A percentile compares a stretch with the other conserved stretches of the same genome.
phyloP scores from a whole-genome alignment of 2,329 filamentous ascomycete genomes.

The Pseudogymnoascus sp. region DNA sequence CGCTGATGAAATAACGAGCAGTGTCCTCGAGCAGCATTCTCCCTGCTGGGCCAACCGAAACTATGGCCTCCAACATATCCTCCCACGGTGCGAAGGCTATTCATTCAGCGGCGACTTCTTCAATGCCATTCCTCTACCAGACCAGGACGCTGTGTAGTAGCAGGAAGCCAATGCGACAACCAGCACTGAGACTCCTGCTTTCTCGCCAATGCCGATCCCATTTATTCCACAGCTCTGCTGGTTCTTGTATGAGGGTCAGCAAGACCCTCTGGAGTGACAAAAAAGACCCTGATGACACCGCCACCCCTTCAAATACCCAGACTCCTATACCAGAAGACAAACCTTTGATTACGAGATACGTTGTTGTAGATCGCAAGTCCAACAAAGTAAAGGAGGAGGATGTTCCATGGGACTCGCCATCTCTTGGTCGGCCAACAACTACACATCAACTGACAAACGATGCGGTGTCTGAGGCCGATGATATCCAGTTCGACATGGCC shows the following conservation, averaged over 20 bases:
- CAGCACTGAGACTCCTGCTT: background rate
- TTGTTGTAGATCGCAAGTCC: background rate
- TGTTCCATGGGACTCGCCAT: background rate
- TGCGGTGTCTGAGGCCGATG: background rate
- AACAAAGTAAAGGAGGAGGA: background rate
- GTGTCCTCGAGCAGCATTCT: background rate
- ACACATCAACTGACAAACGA: background rate
- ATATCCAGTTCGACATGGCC: background rate
- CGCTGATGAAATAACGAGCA: background rate
- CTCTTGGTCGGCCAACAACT: background rate
- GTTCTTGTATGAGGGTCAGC: background rate
- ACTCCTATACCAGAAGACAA: background rate
- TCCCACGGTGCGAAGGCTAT: slow-evolving; percentile 11
- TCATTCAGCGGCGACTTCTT: slow-evolving; percentile 37
- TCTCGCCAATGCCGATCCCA: background rate
- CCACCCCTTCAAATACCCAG: background rate
- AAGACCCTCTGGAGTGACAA: background rate
- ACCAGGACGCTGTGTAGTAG: slow-evolving; percentile 51
- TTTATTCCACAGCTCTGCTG: background rate
- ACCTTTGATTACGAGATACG: slow-evolving; percentile 1
- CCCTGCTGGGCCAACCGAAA: background rate
- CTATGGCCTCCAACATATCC: slow-evolving; percentile 12
- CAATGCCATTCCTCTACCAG: slow-evolving; percentile 65
- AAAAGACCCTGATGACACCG: background rate
- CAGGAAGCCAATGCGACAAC: background rate